Base-by-base conservation (phyloP, 495 filamentous ascomycete species). In the Aspergillus heteromorphus region DNA sequence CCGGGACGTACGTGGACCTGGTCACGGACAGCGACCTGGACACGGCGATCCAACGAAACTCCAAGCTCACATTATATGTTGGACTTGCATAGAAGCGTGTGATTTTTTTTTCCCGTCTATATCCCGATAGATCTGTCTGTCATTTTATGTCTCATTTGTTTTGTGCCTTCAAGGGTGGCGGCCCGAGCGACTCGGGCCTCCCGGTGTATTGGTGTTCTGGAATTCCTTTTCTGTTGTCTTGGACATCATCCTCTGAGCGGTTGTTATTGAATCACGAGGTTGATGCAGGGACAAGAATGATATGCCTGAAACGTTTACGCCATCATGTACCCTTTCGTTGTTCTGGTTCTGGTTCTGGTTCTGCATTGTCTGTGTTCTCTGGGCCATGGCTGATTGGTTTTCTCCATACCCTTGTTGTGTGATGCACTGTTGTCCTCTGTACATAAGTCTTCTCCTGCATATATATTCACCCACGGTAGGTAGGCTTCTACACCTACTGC, bases 1-100 rank as follows among this genome's bases (percentile, higher is more conserved):
- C 84, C 6, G 87, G 87, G 18, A 79, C 87, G 48, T 86, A 84
- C 58, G 80, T 86, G 53, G 81, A 83, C 47, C 73, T 98, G 49
- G 69, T 87, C 63, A 88, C 79, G 65, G 85, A 98, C 66, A 77
- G 84, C 43, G 92, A 96, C 66, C 70, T 98, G 49, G 84, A 88
- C 59, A 73, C 83, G 56, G 93, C 93, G 4, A 71, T 95, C 60
- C 79, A 85, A 62, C 76, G 89, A 63, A 95, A 95, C 71, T 83
- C 87, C 49, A 96, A 96, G 70, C 71, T 98, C 59, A 84, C 91
- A 23, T 73, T 98, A 43, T 88, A 84, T 56, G 89, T 92, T 51
- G 82, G 83, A 57, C 74, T 79, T 54, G 73, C 67, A 58, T 79
- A 65, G 74, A 67, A 59, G 29, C 59, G 58, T 56, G 38, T 38